phyloP scores from a whole-genome alignment of 129 eudicot species.

The Flaveria robusta region DNA sequence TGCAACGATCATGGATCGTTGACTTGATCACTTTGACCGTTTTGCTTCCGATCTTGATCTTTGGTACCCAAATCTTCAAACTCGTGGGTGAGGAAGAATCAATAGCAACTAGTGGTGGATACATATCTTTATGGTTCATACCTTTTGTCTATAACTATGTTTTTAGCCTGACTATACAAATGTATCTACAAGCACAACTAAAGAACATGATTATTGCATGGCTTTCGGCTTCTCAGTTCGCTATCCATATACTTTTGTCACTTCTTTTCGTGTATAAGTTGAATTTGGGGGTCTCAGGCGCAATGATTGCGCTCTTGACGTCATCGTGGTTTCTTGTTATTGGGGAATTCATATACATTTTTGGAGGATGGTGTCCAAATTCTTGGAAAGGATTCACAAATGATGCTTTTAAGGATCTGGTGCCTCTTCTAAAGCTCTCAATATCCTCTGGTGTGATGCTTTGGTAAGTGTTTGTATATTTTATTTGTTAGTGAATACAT shows the following conservation, averaged over 20 bases:
- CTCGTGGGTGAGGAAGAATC: conserved; percentile 47
- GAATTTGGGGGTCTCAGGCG: conserved; percentile 45
- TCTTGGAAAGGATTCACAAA: conserved; percentile 57
- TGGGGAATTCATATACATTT: conserved; percentile 54
- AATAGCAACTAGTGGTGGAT: conserved; percentile 50
- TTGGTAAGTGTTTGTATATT: conserved; percentile 37
- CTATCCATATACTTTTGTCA: conserved; percentile 47
- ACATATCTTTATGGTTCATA: conserved; percentile 57
- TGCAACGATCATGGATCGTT: conserved; percentile 68
- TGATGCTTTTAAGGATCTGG: conserved; percentile 54
- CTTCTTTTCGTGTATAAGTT: conserved; percentile 39
- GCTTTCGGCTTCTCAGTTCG: conserved; percentile 41
- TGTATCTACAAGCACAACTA: conserved; percentile 60
- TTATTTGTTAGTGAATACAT: no score
- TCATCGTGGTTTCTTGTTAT: conserved; percentile 54
- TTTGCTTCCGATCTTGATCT: conserved; percentile 52
- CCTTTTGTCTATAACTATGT: conserved; percentile 50
- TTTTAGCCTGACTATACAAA: conserved; percentile 55
- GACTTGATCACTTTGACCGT: conserved; percentile 49
- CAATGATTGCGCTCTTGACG: conserved; percentile 43
- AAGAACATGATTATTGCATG: conserved; percentile 57
- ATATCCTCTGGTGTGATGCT: conserved; percentile 69
- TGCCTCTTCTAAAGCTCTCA: conserved; percentile 61
- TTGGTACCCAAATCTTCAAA: conserved; percentile 40
- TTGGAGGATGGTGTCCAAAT: conserved; percentile 71